Conservation (phyloP, 768 basidiomycete genomes). For the Mycena maculata region DNA sequence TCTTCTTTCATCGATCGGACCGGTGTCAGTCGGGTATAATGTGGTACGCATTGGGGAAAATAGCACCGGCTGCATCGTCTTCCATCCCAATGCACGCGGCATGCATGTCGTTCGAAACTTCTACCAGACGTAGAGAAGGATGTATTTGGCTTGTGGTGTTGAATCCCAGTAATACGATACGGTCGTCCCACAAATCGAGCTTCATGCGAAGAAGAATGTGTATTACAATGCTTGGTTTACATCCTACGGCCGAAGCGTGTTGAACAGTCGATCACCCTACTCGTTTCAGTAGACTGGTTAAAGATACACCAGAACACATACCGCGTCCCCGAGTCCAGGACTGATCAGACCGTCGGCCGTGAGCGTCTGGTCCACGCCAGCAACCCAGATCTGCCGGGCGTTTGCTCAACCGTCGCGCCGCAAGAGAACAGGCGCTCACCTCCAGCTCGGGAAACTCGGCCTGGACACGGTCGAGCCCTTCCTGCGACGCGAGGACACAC, state of each 20-base stretch:
- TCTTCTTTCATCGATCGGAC: too few relatives aligned
- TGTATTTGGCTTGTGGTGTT: too few relatives aligned
- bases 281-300: conserved; percentile 9
- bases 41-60: too few relatives aligned
- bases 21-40: too few relatives aligned
- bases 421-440: conserved; percentile 51
- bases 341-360: conserved; percentile 82
- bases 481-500: conserved; percentile 80
- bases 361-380: conserved; percentile 79
- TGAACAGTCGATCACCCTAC: conserved; percentile 89
- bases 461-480: conserved; percentile 77
- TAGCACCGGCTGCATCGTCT: too few relatives aligned
- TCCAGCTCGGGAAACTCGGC: conserved; percentile 82
- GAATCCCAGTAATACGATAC: too few relatives aligned
- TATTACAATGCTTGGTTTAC: too few relatives aligned
- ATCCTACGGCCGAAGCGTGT: conserved; percentile 64
- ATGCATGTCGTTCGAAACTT: too few relatives aligned
- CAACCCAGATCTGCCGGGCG: conserved; percentile 81
- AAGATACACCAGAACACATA: conserved; percentile 50
- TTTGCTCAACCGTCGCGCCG: conserved; percentile 7
- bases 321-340: conserved; percentile 94
- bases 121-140: too few relatives aligned
- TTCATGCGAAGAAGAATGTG: too few relatives aligned
- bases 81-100: too few relatives aligned
- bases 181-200: too few relatives aligned